Conservation (phyloP, 768 basidiomycete species). For the Coprinellus aureogranulatus region DNA sequence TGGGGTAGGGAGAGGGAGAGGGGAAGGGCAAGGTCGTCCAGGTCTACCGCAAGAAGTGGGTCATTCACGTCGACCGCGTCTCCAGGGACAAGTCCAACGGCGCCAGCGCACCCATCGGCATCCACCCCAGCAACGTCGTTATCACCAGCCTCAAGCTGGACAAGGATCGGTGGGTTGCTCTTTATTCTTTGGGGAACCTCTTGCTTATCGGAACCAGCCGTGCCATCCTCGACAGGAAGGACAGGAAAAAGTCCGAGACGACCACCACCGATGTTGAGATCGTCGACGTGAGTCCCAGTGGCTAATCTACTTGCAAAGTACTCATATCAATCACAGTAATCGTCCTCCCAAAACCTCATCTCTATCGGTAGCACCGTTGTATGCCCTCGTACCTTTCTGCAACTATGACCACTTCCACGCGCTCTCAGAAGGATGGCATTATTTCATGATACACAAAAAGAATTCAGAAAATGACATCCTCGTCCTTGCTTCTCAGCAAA, state of each 20-base stretch:
- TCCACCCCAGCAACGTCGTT: conserved; percentile 96
- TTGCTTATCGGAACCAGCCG: conserved; percentile 44
- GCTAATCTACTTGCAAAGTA: conserved; percentile 34
- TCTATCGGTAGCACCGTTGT: conserved; percentile 33
- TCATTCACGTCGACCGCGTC: conserved; percentile 97
- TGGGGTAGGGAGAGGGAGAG: no score
- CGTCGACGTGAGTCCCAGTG: conserved; percentile 62
- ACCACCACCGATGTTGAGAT: conserved; percentile 68
- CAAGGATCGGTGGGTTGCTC: conserved; percentile 68
- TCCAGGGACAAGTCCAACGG: conserved; percentile 98
- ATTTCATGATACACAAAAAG: not conserved
- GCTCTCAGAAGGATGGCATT: not conserved
- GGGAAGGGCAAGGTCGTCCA: conserved; percentile 98
- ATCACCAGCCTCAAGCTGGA: conserved; percentile 91
- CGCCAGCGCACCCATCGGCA: conserved; percentile 87
- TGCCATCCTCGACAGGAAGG: conserved; percentile 84
- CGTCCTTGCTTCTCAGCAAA: conserved; percentile 83
- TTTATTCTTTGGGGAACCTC: not conserved
- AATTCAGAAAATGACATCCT: conserved; percentile 84
- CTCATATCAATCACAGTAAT: conserved; percentile 11
- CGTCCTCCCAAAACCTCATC: conserved; percentile 53
- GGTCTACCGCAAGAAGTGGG: conserved; percentile 99
- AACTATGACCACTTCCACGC: not conserved
- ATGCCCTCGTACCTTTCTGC: conserved; percentile 26
- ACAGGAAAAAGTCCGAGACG: conserved; percentile 61